Percentiles rank a stretch among this genome's conserved stretches.
Conservation (phyloP, 441 rosid genomes). For the Raphanus hybrid region DNA sequence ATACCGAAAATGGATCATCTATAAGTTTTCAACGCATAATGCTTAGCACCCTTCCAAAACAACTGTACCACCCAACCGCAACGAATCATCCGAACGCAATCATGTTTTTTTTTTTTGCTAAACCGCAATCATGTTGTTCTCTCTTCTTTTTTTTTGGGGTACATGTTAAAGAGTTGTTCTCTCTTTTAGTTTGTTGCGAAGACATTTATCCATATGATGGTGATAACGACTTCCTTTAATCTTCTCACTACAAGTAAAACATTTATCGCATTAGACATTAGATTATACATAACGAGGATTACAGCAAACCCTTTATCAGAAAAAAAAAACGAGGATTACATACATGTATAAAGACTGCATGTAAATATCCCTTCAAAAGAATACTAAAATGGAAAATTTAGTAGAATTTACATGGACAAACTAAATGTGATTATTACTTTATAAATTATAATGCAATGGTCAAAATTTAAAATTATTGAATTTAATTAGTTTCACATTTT, state of each 20-base stretch:
- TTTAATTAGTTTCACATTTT: not conserved
- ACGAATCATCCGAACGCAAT: no score
- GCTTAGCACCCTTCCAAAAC: no score
- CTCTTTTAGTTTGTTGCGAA: slow-evolving; percentile 30
- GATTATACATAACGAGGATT: not conserved
- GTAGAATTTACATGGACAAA: not conserved
- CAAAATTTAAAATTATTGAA: not conserved
- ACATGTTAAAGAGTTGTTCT: not conserved
- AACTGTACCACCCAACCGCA: no score
- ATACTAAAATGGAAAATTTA: not conserved
- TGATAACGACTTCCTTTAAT: slow-evolving; percentile 38
- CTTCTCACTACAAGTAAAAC: slow-evolving; percentile 15
- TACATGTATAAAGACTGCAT: not conserved
- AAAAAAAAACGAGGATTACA: not conserved
- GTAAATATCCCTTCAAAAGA: not conserved
- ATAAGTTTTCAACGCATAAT: no score
- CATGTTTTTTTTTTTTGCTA: no score
- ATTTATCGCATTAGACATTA: slow-evolving; percentile 7
- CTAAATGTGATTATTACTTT: not conserved
- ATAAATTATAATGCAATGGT: not conserved
- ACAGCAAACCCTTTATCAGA: no score
- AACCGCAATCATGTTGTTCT: no score
- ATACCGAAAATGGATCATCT: no score
- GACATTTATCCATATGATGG: slow-evolving; percentile 35
- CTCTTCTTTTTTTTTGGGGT: no score